Evolutionary conservation across 176 grass and related monocot genomes (phyloP).

Genomic region (Poa pratensis): DNA sequence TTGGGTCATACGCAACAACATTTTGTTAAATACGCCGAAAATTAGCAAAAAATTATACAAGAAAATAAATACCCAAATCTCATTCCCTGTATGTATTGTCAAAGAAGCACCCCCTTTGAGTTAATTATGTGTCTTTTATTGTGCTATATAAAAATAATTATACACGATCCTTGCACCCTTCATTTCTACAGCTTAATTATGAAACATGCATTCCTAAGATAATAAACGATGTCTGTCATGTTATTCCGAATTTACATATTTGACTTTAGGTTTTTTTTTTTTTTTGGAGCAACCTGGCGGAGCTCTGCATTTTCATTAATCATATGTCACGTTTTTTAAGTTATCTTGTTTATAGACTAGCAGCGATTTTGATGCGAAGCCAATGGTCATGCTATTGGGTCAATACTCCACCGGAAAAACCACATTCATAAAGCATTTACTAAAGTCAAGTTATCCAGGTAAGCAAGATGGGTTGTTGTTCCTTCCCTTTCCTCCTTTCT

Average conservation of each 20-base stretch:
- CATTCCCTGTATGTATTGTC: not conserved
- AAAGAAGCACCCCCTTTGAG: too few species aligned
- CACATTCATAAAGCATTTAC: slow-evolving; percentile 95
- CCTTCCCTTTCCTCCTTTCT: not conserved
- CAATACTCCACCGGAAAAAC: slow-evolving; percentile 98
- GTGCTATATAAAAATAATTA: not conserved
- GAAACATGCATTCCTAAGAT: not conserved
- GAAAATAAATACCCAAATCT: not conserved
- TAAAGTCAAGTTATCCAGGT: slow-evolving; percentile 89
- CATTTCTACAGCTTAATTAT: not conserved
- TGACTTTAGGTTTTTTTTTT: too few species aligned
- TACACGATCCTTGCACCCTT: not conserved
- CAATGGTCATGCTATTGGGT: slow-evolving; percentile 96
- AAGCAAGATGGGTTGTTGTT: not conserved
- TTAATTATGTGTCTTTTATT: not conserved
- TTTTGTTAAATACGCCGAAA: not conserved
- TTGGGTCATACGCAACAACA: not conserved
- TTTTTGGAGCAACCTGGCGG: not conserved
- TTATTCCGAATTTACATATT: not conserved
- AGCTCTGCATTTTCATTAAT: not conserved
- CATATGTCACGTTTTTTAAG: not conserved
- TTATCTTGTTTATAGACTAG: slow-evolving; percentile 54
- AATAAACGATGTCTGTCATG: not conserved
- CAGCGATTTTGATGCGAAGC: slow-evolving; percentile 96
- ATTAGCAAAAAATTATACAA: not conserved